Evolutionary conservation across 257 asterid species (phyloP).

Genomic region (Scutellaria barbata): DNA sequence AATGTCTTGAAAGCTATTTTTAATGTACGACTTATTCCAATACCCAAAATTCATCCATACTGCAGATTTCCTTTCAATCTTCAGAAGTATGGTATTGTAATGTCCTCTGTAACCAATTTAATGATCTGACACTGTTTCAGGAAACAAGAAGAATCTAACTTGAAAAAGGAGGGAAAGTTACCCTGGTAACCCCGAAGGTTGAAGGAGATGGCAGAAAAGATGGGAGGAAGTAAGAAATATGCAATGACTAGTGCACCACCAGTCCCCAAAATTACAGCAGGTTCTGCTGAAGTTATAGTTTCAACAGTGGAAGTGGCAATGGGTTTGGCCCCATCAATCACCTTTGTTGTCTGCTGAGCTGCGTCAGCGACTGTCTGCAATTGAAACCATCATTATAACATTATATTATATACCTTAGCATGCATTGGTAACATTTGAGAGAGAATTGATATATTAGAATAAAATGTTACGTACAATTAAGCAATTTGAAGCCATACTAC

Average conservation of each 20-base stretch:
- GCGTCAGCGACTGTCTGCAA: slow-evolving; percentile 85
- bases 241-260: slow-evolving; percentile 78
- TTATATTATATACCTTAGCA: neutral
- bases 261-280: slow-evolving; percentile 61
- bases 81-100: neutral
- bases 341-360: slow-evolving; percentile 84
- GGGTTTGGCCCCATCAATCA: slow-evolving; percentile 79
- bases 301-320: slow-evolving; percentile 81
- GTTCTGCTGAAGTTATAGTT: slow-evolving; percentile 77
- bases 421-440: slow-evolving; percentile 15
- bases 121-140: slow-evolving; percentile 8
- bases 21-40: too few relatives aligned
- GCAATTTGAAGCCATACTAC: neutral
- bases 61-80: neutral
- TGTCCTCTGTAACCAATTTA: neutral
- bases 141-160: neutral
- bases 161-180: slow-evolving; percentile 36
- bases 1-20: neutral
- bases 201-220: slow-evolving; percentile 74
- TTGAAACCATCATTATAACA: slow-evolving; percentile 21
- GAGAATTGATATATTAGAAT: neutral
- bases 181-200: slow-evolving; percentile 83
- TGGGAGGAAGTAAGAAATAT: slow-evolving; percentile 81
- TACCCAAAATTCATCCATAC: slow-evolving; percentile 1
- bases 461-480: neutral